Evolutionary conservation across 1,284 basidiomycete species (phyloP), one percentile per base, ranked within the genome.

Genomic region (Trichosporon coremiiforme): DNA sequence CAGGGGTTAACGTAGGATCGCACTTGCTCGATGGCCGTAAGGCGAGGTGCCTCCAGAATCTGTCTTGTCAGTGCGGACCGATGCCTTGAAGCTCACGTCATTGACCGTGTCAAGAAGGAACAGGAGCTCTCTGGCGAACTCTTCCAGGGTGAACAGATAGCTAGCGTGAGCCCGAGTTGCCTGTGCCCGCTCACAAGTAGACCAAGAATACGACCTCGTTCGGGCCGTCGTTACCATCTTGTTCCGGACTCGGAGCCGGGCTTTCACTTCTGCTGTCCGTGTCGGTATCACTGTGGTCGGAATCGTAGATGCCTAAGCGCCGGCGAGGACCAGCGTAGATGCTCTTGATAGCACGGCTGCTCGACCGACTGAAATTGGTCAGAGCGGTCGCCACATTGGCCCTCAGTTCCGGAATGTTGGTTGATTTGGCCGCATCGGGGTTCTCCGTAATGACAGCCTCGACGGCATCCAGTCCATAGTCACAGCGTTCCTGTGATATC

Each of bases 131-230:
- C 87, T 85, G 6, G 92, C 88, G 78, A 96, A 96, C 79, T 97
- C 95, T 82, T 97, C 93, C 55, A 96, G 82, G 0, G 93, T 95
- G 82, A 96, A 97, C 71, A 95, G 91, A 82, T 94, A 95, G 84
- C 93, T 95, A 73, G 22, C 66, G 92, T 86, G 17, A 79, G 79
- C 66, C 84, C 80, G 47, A 71, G n/a, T 29, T 63, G 20, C 0
- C 20, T n/a, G n/a, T 20, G 10, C 0, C 13, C 20, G 8, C 92
- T 79, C 74, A 94, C 93, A 94, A 95, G 80, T 95, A 96, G 5
- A 95, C 90, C 29, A 94, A 82, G 79, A 96, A 95, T 3, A 97
- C 87, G 7, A 85, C 84, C 71, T 87, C 86, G 70, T 84, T 85
- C 0, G 83, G 80, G 9, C 79, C 77, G 4, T 79, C 77, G 7